Percentiles rank a stretch among this genome's conserved stretches.
phyloP scores from a whole-genome alignment of 345 rosid species.

The Alliaria petiolata region DNA sequence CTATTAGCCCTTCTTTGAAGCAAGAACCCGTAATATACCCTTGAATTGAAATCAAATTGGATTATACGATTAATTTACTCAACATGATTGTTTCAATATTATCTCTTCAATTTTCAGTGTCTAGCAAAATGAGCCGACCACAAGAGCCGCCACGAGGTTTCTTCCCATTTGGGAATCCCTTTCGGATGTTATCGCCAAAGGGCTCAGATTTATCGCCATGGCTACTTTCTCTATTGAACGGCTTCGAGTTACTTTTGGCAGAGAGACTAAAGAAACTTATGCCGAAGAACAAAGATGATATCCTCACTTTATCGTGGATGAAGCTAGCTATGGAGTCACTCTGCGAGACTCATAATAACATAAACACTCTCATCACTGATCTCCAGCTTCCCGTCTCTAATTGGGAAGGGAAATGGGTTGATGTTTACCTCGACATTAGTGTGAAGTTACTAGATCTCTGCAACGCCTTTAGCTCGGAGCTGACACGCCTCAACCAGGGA shows the following conservation, averaged over 20 bases:
- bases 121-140: slow-evolving; percentile 65
- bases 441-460: slow-evolving; percentile 83
- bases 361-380: slow-evolving; percentile 60
- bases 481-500: slow-evolving; percentile 71
- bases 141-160: slow-evolving; percentile 69
- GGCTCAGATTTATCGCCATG: slow-evolving; percentile 62
- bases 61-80: neutral
- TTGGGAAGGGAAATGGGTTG: slow-evolving; percentile 95
- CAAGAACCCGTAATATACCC: neutral
- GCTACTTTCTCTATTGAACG: slow-evolving; percentile 43
- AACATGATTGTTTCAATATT: neutral
- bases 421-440: slow-evolving; percentile 80
- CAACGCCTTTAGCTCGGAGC: slow-evolving; percentile 74
- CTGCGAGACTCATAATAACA: slow-evolving; percentile 60
- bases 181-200: slow-evolving; percentile 68
- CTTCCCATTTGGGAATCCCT: slow-evolving; percentile 87
- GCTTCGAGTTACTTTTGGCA: slow-evolving; percentile 61
- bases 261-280: slow-evolving; percentile 59
- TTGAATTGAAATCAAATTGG: neutral
- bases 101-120: neutral
- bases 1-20: neutral
- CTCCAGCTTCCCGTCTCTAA: slow-evolving; percentile 79
- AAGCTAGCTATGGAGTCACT: slow-evolving; percentile 73
- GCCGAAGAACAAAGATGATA: slow-evolving; percentile 55
- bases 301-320: slow-evolving; percentile 84